Evolutionary conservation across 345 rosid species (phyloP).

Genomic region (Murraya paniculata): DNA sequence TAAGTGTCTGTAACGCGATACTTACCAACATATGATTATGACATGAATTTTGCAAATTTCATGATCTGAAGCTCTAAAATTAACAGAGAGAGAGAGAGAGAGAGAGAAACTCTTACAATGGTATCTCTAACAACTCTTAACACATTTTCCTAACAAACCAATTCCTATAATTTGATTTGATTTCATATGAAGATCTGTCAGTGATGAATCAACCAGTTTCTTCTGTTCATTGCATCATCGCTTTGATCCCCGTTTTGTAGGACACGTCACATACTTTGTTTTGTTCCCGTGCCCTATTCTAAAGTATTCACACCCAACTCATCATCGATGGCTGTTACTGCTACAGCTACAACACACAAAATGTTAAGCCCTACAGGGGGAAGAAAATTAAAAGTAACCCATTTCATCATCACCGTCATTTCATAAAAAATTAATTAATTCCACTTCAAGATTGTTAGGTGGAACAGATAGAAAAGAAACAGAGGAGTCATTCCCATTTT

Average conservation of each 20-base stretch:
- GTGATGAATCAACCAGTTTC: neutral
- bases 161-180: too few species aligned
- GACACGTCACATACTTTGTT: neutral
- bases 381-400: neutral
- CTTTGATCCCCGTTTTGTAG: neutral
- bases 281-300: neutral
- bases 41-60: neutral
- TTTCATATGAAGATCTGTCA: neutral
- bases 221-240: neutral
- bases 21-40: neutral
- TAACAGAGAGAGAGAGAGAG: too few species aligned
- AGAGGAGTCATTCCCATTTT: neutral
- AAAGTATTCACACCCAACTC: neutral
- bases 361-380: neutral
- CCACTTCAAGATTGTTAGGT: slow-evolving; percentile 1
- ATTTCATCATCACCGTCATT: neutral
- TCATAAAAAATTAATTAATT: neutral
- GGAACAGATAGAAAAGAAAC: neutral
- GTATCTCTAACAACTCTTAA: neutral
- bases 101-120: too few species aligned
- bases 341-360: neutral
- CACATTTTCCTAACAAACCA: neutral
- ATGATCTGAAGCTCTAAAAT: neutral
- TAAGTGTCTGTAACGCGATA: neutral
- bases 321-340: too few species aligned